Conservation (phyloP, 1,139 yeast genomes). For the Suhomyces ambrosiae region DNA sequence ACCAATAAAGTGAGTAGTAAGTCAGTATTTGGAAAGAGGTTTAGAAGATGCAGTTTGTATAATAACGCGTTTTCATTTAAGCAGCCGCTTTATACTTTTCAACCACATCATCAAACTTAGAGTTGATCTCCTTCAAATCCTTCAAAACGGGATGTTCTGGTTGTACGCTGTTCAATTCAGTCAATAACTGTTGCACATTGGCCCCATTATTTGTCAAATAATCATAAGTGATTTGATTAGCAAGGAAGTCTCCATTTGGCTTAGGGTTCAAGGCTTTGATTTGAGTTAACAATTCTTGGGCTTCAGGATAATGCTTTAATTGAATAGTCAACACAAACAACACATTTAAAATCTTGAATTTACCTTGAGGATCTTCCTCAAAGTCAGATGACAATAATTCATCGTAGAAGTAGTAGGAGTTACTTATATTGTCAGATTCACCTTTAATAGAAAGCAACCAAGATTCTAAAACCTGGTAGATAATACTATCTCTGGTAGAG, state of each 20-base stretch:
- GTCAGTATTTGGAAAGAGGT: too few relatives aligned
- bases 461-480: conserved; percentile 68
- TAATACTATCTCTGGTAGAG: conserved; percentile 61
- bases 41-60: too few relatives aligned
- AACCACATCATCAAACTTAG: conserved; percentile 58
- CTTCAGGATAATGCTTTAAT: conserved; percentile 49
- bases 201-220: conserved; percentile 51
- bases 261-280: conserved; percentile 34
- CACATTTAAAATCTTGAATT: conserved; percentile 37
- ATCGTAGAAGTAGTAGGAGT: conserved; percentile 71
- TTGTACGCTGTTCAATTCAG: conserved; percentile 42
- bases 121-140: conserved; percentile 55
- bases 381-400: conserved; percentile 59
- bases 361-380: conserved; percentile 41
- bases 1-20: too few relatives aligned
- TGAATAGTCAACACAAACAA: conserved; percentile 48
- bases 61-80: conserved; percentile 8
- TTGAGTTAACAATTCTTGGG: conserved; percentile 50
- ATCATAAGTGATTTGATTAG: conserved; percentile 58
- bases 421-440: conserved; percentile 58
- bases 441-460: conserved; percentile 61
- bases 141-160: conserved; percentile 53
- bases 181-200: conserved; percentile 41
- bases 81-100: conserved; percentile 45
- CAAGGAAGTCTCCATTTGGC: conserved; percentile 52